Evolutionary conservation across 2,329 filamentous ascomycete species (phyloP).

Genomic region (Harringtonia lauricola): DNA sequence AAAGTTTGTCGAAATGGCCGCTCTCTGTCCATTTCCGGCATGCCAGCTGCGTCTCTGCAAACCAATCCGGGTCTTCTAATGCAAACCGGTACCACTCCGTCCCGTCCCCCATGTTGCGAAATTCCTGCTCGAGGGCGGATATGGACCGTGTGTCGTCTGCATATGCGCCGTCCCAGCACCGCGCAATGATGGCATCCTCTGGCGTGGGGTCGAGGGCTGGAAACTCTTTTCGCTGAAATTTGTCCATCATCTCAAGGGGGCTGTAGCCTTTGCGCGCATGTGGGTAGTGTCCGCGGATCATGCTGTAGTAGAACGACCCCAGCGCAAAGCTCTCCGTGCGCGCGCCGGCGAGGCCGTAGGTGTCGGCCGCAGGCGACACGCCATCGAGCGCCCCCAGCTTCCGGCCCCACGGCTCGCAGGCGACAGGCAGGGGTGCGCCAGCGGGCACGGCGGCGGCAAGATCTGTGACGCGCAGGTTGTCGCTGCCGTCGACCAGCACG

Average conservation of each 20-base stretch:
- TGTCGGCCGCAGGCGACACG: neutral
- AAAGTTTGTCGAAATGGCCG: neutral
- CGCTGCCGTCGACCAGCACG: neutral
- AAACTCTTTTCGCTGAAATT: neutral
- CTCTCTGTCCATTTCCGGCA: neutral
- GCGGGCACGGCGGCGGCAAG: neutral
- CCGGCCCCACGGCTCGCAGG: neutral
- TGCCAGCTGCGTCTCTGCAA: neutral
- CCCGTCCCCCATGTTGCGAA: neutral
- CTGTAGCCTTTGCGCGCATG: neutral
- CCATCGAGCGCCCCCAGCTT: neutral
- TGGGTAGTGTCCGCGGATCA: neutral
- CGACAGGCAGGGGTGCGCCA: no score
- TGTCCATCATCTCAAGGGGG: neutral
- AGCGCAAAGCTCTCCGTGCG: neutral
- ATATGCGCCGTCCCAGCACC: neutral
- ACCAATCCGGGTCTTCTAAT: neutral
- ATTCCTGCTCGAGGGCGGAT: neutral
- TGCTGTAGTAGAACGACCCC: neutral
- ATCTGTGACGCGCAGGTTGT: neutral
- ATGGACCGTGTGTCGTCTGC: neutral
- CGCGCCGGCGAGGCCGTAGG: neutral
- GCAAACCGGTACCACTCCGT: neutral
- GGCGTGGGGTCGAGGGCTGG: neutral
- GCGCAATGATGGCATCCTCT: neutral